Evolutionary conservation across 768 basidiomycete genomes (phyloP).

Genomic region (Coprinopsis sp.): DNA sequence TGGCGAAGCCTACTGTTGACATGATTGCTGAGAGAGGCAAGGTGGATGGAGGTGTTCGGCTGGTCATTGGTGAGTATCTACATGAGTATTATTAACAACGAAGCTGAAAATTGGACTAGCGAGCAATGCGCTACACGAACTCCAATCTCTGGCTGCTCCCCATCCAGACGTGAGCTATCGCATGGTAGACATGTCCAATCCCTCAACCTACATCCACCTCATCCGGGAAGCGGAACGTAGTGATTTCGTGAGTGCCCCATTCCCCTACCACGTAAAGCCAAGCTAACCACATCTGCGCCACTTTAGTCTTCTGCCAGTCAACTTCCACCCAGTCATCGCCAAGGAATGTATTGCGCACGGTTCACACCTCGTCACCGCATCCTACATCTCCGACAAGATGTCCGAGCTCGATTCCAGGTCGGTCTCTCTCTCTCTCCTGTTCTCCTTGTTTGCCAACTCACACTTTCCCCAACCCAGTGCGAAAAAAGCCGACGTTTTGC

Average conservation of each 20-base stretch:
- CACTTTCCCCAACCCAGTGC: slow-evolving; percentile 40
- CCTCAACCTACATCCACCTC: slow-evolving; percentile 40
- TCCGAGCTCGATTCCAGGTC: slow-evolving; percentile 55
- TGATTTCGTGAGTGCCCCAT: slow-evolving; percentile 64
- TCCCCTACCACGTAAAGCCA: background rate
- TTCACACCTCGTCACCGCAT: slow-evolving; percentile 86
- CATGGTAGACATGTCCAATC: slow-evolving; percentile 56
- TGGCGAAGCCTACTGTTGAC: slow-evolving; percentile 83
- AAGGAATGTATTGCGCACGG: slow-evolving; percentile 61
- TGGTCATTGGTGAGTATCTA: slow-evolving; percentile 67
- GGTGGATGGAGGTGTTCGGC: slow-evolving; percentile 56
- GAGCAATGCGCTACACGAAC: slow-evolving; percentile 65
- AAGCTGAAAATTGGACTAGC: slow-evolving; percentile 51
- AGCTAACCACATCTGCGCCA: background rate
- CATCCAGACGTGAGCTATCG: slow-evolving; percentile 51
- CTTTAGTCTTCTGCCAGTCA: slow-evolving; percentile 71
- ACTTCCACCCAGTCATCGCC: slow-evolving; percentile 69
- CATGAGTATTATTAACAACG: no score
- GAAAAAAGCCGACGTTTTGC: slow-evolving; percentile 52
- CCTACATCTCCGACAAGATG: slow-evolving; percentile 85
- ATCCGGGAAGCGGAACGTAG: slow-evolving; percentile 67
- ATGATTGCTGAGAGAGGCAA: slow-evolving; percentile 62
- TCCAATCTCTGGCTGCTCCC: slow-evolving; percentile 39
- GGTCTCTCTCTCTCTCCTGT: slow-evolving; percentile 15
- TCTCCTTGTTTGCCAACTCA: background rate